Conservation (phyloP, 2,329 filamentous ascomycete species). For the Botrytis deweyae region DNA sequence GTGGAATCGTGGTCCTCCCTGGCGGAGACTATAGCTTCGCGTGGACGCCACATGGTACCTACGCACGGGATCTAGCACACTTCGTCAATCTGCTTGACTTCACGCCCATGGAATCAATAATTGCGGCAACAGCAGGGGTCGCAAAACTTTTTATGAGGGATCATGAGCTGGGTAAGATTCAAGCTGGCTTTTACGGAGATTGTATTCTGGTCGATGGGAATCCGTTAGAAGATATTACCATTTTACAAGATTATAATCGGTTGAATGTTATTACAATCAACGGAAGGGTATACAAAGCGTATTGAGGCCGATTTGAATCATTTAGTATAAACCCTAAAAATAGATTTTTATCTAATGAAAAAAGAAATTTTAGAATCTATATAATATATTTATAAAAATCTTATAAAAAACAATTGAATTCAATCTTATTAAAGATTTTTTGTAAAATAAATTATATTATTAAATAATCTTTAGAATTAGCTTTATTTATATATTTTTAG, state of each 20-base stretch:
- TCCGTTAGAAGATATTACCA: neutral
- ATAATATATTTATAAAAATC: too few species aligned
- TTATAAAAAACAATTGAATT: too few species aligned
- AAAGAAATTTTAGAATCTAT: too few species aligned
- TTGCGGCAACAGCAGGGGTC: slow-evolving; percentile 41
- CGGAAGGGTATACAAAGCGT: neutral
- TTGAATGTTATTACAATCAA: neutral
- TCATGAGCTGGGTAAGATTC: neutral
- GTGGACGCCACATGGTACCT: slow-evolving; percentile 48
- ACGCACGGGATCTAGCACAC: slow-evolving; percentile 47
- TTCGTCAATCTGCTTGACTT: slow-evolving; percentile 47
- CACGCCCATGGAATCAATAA: slow-evolving; percentile 45
- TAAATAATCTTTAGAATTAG: too few species aligned
- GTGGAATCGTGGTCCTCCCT: slow-evolving; percentile 46
- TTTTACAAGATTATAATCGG: neutral
- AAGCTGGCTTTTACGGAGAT: neutral
- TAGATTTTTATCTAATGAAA: too few species aligned
- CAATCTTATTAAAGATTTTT: too few species aligned
- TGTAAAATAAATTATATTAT: too few species aligned
- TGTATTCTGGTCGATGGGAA: slow-evolving; percentile 6
- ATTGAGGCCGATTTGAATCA: too few species aligned
- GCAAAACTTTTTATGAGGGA: slow-evolving; percentile 8
- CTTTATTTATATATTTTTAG: too few species aligned
- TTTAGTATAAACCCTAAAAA: too few species aligned
- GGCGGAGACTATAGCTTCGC: slow-evolving; percentile 48